Evolutionary conservation across 768 basidiomycete genomes (phyloP), one percentile per base, ranked within the genome.

Genomic region (Heimioporus sp.): DNA sequence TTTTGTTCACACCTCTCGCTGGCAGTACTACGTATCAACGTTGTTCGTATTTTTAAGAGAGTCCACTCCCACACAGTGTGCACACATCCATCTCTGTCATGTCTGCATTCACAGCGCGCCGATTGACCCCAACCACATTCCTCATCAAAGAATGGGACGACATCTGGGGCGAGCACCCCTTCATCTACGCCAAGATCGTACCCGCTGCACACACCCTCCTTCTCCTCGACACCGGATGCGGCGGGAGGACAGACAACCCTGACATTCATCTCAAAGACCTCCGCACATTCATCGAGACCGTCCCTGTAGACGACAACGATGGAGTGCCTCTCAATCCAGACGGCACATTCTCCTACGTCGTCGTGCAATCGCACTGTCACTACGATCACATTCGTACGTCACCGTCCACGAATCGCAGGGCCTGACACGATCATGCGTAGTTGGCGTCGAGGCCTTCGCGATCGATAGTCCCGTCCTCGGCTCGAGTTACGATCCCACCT

Each of bases 371-470:
- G 11, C 80, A 82, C 59, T 80, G 79, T 51, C 81, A 82, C 54
- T 81, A 80, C 55, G 81, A 82, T 56, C 80, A 82, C 55, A 82
- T 82, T 34, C 66, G 80, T 82, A 62, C 46, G 80, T 72, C 38
- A 39, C 15, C 13, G 11, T 32, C n/a, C 28, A 3, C 24, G 24
- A 28, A 28, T 28, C 24, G 24, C 5, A 28, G 24, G 24, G 7
- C 24, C 24, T 28, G 5, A 28, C 24, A 28, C 24, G 24, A 28
- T 28, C 24, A 7, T 7, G 7, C 24, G 6, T 31, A 80, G 79
- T 80, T 43, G 80, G 72, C 2, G 65, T 75, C 32, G 79, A 81
- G 59, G 74, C 77, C 17, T 81, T 83, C 58, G 75, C 75, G 41
- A 46, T 58, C 13, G 78, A 78, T 53, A 78, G 74, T 15, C 68